These are phyloP conservation scores for Phymatotrichopsis omnivora DNA, from an alignment of 2,329 filamentous ascomycete genomes.

Conservation along the genomic window DNA sequence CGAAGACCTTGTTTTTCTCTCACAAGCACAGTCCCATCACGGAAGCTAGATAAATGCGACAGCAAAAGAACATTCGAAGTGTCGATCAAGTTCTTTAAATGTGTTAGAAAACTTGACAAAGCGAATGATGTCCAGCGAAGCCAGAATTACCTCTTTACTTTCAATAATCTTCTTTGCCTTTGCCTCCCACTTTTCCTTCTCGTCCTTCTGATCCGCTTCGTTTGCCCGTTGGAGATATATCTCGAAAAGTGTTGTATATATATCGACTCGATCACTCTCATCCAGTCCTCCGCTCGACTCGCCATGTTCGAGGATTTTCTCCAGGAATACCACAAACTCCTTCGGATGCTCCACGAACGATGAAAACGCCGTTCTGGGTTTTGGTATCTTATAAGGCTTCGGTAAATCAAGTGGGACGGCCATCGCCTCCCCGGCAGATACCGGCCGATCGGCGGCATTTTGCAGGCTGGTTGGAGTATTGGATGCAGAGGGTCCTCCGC, in stretches of 20 bases:
- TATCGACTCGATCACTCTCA: constrained; percentile 65
- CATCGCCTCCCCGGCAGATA: constrained; percentile 31
- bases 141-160: constrained; percentile 50
- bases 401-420: constrained; percentile 37
- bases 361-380: constrained; percentile 82
- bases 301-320: constrained; percentile 68
- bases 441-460: constrained; percentile 44
- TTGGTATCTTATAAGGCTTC: constrained; percentile 63
- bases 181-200: constrained; percentile 65
- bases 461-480: constrained; percentile 45
- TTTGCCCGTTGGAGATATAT: constrained; percentile 92
- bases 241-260: constrained; percentile 92
- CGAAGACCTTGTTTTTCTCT: constrained; percentile 85
- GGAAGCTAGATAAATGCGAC: constrained; percentile 83
- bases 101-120: constrained; percentile 19
- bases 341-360: constrained; percentile 90
- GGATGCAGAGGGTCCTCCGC: constrained; percentile 14
- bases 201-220: constrained; percentile 51
- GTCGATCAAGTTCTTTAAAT: constrained; percentile 59
- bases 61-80: constrained; percentile 88
- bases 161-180: constrained; percentile 87
- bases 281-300: constrained; percentile 44
- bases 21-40: constrained; percentile 81
- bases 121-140: constrained; percentile 4
- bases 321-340: constrained; percentile 84